Conservation (phyloP, 2,329 filamentous ascomycete genomes). For the Knufia petricola region DNA sequence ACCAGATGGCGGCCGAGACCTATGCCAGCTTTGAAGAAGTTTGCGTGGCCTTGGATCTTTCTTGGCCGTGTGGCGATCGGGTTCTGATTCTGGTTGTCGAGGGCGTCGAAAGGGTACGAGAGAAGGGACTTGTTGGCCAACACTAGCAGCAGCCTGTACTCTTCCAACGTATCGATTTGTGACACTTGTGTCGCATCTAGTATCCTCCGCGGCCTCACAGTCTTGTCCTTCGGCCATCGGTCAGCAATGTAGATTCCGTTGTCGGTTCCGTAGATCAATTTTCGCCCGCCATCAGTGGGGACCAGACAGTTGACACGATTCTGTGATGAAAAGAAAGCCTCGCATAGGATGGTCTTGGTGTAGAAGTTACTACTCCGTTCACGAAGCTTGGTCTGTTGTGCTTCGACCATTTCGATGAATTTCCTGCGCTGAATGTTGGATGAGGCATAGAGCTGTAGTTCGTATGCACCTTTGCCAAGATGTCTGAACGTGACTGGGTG, state of each 20-base stretch:
- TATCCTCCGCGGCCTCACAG: slow-evolving; percentile 65
- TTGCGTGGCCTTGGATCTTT: slow-evolving; percentile 95
- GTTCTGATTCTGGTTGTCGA: slow-evolving; percentile 69
- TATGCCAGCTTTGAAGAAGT: slow-evolving; percentile 96
- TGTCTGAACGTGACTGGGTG: slow-evolving; percentile 95
- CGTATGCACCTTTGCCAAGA: slow-evolving; percentile 90
- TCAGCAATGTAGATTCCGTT: slow-evolving; percentile 88
- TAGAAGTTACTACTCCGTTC: slow-evolving; percentile 62
- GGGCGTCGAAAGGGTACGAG: slow-evolving; percentile 76
- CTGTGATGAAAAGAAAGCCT: slow-evolving; percentile 79
- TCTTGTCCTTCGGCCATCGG: slow-evolving; percentile 72
- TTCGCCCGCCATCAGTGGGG: slow-evolving; percentile 92
- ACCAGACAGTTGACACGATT: slow-evolving; percentile 93
- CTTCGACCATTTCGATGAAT: slow-evolving; percentile 92
- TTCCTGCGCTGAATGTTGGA: slow-evolving; percentile 83
- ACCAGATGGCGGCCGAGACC: slow-evolving; percentile 90
- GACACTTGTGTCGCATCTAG: slow-evolving; percentile 81
- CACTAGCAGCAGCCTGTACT: slow-evolving; percentile 84
- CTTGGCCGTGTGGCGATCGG: slow-evolving; percentile 75
- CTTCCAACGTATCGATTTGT: slow-evolving; percentile 90
- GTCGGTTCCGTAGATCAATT: slow-evolving; percentile 89
- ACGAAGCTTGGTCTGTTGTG: slow-evolving; percentile 76
- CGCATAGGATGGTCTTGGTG: slow-evolving; percentile 59
- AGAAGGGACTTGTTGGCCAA: slow-evolving; percentile 86
- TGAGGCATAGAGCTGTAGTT: slow-evolving; percentile 76